Evolutionary conservation across 768 basidiomycete species (phyloP).

Genomic region (Crassisporium funariophilum): DNA sequence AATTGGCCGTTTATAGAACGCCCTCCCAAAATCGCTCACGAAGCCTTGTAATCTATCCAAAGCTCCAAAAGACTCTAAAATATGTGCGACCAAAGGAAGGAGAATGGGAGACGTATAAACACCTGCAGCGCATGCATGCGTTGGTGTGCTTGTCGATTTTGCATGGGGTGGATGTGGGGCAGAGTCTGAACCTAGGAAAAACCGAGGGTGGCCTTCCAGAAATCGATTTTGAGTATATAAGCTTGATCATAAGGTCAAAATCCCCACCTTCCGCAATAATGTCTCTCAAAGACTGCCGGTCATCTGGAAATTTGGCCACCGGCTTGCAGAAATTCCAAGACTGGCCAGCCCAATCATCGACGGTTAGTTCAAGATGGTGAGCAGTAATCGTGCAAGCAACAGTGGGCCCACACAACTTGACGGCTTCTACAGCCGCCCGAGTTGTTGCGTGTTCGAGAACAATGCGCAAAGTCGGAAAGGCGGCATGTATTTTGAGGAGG

Average conservation of each 20-base stretch:
- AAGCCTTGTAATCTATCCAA: slow-evolving; percentile 82
- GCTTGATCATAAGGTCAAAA: neutral
- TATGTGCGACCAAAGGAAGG: slow-evolving; percentile 85
- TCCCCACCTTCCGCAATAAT: slow-evolving; percentile 72
- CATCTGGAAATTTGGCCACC: slow-evolving; percentile 94
- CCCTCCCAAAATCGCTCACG: slow-evolving; percentile 74
- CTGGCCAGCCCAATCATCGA: slow-evolving; percentile 97
- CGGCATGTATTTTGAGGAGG: slow-evolving; percentile 73
- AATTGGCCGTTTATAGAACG: slow-evolving; percentile 64
- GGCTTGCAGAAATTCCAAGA: slow-evolving; percentile 98
- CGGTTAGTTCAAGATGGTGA: slow-evolving; percentile 91
- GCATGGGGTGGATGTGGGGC: slow-evolving; percentile 82
- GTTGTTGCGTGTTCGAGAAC: slow-evolving; percentile 98
- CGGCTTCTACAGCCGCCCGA: slow-evolving; percentile 84
- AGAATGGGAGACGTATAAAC: slow-evolving; percentile 94
- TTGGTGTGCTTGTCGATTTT: slow-evolving; percentile 72
- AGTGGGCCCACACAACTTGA: slow-evolving; percentile 74
- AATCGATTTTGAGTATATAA: neutral
- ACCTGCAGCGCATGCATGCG: slow-evolving; percentile 86
- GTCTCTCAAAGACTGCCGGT: slow-evolving; percentile 78
- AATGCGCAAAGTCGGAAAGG: slow-evolving; percentile 89
- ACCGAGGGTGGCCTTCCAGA: slow-evolving; percentile 78
- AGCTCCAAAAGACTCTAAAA: slow-evolving; percentile 86
- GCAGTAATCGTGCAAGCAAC: slow-evolving; percentile 98
- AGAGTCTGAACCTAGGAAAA: slow-evolving; percentile 97